Evolutionary conservation across 1,139 yeast species (phyloP).

Genomic region (Geotrichum phurueaensis): DNA sequence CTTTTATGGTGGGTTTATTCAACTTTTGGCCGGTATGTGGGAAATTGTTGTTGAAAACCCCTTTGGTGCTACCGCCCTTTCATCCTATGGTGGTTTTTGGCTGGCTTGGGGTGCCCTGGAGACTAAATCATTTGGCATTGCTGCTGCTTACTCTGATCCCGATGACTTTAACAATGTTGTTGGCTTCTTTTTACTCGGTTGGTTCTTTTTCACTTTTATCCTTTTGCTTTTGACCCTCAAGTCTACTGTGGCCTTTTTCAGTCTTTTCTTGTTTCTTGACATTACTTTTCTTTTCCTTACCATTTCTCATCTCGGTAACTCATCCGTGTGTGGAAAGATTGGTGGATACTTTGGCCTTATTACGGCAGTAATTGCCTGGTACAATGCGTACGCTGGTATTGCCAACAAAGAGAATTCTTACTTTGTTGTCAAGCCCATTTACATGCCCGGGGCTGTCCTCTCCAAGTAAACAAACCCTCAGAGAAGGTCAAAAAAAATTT

Average conservation of each 20-base stretch:
- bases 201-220: slow-evolving; percentile 75
- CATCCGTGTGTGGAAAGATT: slow-evolving; percentile 47
- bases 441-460: slow-evolving; percentile 33
- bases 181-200: slow-evolving; percentile 69
- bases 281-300: slow-evolving; percentile 65
- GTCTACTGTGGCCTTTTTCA: slow-evolving; percentile 72
- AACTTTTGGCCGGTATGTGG: slow-evolving; percentile 70
- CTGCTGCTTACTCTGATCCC: slow-evolving; percentile 45
- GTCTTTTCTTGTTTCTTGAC: slow-evolving; percentile 56
- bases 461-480: background rate
- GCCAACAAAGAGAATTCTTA: slow-evolving; percentile 68
- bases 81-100: slow-evolving; percentile 89
- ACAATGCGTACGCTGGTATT: slow-evolving; percentile 87
- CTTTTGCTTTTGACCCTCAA: slow-evolving; percentile 62
- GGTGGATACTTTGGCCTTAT: slow-evolving; percentile 80
- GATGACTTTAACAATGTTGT: slow-evolving; percentile 50
- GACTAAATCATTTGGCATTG: slow-evolving; percentile 69
- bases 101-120: slow-evolving; percentile 66
- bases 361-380: slow-evolving; percentile 79
- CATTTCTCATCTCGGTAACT: slow-evolving; percentile 49
- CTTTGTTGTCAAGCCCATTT: slow-evolving; percentile 46
- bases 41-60: slow-evolving; percentile 68
- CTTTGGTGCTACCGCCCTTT: slow-evolving; percentile 82
- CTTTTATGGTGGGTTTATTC: slow-evolving; percentile 83
- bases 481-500: background rate